A percentile compares a stretch with the other conserved stretches of the same genome.
These are phyloP conservation scores for Trichoderma afroharzianum DNA, from an alignment of 2,329 filamentous ascomycete species.

Conservation along the genomic window DNA sequence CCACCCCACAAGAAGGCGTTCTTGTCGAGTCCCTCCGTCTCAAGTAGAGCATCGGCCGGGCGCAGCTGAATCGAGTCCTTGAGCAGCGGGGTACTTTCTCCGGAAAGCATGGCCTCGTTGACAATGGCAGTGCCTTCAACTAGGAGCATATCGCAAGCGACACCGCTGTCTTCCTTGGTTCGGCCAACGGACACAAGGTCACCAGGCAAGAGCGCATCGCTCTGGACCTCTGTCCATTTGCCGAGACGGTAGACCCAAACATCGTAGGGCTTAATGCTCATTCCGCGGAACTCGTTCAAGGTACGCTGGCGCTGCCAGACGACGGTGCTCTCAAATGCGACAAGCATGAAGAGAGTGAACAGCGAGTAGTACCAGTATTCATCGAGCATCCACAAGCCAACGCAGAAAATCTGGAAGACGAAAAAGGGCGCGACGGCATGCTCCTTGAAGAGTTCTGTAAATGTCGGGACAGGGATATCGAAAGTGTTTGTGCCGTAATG, in stretches of 20 bases:
- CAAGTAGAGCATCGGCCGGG: slow-evolving; percentile 73
- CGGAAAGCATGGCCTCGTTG: slow-evolving; percentile 98
- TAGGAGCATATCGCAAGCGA: slow-evolving; percentile 94
- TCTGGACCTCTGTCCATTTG: slow-evolving; percentile 84
- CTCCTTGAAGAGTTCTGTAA: slow-evolving; percentile 94
- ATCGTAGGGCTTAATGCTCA: slow-evolving; percentile 99
- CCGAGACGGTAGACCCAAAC: slow-evolving; percentile 85
- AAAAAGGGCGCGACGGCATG: slow-evolving; percentile 99
- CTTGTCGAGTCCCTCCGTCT: slow-evolving; percentile 91
- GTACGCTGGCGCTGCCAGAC: slow-evolving; percentile 98
- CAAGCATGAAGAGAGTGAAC: slow-evolving; percentile 98
- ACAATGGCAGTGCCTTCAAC: slow-evolving; percentile 96
- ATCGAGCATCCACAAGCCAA: slow-evolving; percentile 96
- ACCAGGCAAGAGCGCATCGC: slow-evolving; percentile 87
- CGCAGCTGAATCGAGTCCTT: slow-evolving; percentile 95
- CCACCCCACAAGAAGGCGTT: slow-evolving; percentile 95
- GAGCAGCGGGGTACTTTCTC: slow-evolving; percentile 92
- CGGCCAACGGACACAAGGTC: slow-evolving; percentile 89
- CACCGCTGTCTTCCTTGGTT: slow-evolving; percentile 94
- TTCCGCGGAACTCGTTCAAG: slow-evolving; percentile 91
- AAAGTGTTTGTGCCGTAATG: slow-evolving; percentile 97
- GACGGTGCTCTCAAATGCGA: slow-evolving; percentile 95
- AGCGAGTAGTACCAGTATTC: slow-evolving; percentile 99
- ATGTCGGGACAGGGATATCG: slow-evolving; percentile 94
- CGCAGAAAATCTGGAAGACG: slow-evolving; percentile 98